Conservation (phyloP, 2,329 filamentous ascomycete genomes). For the Fusarium burgessii region DNA sequence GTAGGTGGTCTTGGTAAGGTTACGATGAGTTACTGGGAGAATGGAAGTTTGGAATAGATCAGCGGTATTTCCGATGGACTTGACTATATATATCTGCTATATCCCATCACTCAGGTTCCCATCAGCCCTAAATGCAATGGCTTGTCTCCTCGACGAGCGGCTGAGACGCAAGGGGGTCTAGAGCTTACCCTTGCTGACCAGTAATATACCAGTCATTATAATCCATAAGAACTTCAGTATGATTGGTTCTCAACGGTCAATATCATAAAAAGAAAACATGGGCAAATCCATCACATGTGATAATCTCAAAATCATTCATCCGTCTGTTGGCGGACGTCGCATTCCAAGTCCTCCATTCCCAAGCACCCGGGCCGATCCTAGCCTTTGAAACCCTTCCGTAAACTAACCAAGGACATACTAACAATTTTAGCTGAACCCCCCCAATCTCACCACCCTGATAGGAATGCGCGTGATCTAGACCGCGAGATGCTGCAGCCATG, state of each 20-base stretch:
- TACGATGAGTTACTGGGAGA: background rate
- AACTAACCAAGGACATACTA: background rate
- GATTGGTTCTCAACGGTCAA: background rate
- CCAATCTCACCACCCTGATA: background rate
- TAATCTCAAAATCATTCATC: background rate
- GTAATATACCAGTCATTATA: background rate
- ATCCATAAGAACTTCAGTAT: background rate
- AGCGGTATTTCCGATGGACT: background rate
- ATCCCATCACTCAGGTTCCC: background rate
- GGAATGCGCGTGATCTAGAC: conserved; percentile 15
- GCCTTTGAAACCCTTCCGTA: background rate
- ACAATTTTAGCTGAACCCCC: background rate
- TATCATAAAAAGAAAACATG: background rate
- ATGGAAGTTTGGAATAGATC: no score
- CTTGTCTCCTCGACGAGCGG: background rate
- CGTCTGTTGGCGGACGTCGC: background rate
- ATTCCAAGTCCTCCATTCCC: background rate
- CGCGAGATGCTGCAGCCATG: background rate
- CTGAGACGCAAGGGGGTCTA: background rate
- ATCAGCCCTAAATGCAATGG: background rate
- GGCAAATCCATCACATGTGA: background rate
- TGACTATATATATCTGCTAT: background rate
- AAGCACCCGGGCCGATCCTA: conserved; percentile 21
- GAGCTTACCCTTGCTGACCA: background rate
- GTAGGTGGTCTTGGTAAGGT: background rate